Conservation (phyloP, 129 eudicot species). For the Sambucus nigra region DNA sequence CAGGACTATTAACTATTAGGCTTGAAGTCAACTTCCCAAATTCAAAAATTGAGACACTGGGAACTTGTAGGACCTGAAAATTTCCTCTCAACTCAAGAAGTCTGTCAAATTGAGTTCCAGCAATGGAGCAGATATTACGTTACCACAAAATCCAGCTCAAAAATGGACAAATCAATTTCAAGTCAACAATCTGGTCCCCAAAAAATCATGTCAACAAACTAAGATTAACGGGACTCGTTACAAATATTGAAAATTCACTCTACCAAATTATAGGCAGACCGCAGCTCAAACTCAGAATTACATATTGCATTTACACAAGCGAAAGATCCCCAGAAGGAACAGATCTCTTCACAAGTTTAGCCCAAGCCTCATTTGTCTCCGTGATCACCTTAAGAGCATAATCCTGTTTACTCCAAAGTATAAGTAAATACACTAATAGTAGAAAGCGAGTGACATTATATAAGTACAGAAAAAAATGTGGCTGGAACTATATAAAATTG, state of each 20-base stretch:
- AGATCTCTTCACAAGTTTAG: constrained; percentile 86
- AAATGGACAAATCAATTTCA: not conserved
- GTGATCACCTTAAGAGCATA: constrained; percentile 81
- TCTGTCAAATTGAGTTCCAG: not conserved
- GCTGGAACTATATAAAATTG: too few species aligned
- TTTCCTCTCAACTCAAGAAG: not conserved
- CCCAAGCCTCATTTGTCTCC: constrained; percentile 95
- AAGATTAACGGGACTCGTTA: constrained; percentile 1
- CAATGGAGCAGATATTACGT: too few species aligned
- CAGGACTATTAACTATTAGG: too few species aligned
- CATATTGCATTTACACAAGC: constrained; percentile 45
- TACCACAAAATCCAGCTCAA: not conserved
- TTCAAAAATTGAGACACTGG: too few species aligned
- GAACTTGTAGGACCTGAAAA: not conserved
- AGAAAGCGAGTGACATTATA: not conserved
- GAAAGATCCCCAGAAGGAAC: constrained; percentile 92
- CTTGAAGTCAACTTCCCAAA: too few species aligned
- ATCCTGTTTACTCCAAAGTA: constrained; percentile 40
- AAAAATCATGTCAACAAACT: constrained; percentile 6
- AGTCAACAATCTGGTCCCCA: not conserved
- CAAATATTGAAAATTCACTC: constrained; percentile 18
- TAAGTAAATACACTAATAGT: not conserved
- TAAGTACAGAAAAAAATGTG: too few species aligned
- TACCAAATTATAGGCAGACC: constrained; percentile 7
- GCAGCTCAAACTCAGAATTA: constrained; percentile 9